Conservation (phyloP, 305 asterid species). For the Fraxinus ornus region DNA sequence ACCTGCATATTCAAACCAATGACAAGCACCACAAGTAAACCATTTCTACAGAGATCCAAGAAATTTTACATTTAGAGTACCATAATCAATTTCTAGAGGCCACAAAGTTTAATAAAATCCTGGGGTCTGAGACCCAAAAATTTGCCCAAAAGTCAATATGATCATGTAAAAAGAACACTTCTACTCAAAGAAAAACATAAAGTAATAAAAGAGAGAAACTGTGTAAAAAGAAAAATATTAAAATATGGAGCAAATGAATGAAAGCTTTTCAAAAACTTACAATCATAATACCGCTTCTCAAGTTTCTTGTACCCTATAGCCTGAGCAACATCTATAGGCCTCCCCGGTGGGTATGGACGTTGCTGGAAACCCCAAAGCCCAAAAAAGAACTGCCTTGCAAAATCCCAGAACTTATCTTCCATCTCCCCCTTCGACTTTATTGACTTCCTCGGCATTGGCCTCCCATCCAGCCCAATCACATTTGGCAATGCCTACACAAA, state of each 20-base stretch:
- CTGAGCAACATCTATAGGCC: conserved; percentile 88
- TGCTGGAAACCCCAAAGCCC: conserved; percentile 98
- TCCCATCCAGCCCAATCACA: conserved; percentile 88
- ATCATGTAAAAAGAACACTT: background rate
- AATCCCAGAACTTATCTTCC: conserved; percentile 95
- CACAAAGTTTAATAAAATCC: background rate
- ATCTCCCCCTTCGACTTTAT: conserved; percentile 55
- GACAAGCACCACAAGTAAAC: background rate
- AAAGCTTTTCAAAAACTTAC: conserved; percentile 42
- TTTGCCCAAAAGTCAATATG: background rate
- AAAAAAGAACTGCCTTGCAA: conserved; percentile 87
- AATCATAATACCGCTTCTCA: conserved; percentile 77
- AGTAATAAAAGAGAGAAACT: background rate
- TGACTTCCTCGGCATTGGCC: conserved; percentile 97
- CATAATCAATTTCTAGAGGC: background rate
- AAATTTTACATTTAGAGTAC: background rate
- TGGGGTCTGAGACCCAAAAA: background rate
- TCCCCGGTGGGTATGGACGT: conserved; percentile 90
- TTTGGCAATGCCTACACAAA: conserved; percentile 77
- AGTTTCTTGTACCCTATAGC: conserved; percentile 90
- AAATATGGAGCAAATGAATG: background rate
- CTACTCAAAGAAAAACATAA: background rate
- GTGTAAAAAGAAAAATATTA: background rate
- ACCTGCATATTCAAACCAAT: background rate
- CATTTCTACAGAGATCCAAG: background rate